phyloP scores from a whole-genome alignment of 352 stramenopile species.

The Globisporangium paddicum region DNA sequence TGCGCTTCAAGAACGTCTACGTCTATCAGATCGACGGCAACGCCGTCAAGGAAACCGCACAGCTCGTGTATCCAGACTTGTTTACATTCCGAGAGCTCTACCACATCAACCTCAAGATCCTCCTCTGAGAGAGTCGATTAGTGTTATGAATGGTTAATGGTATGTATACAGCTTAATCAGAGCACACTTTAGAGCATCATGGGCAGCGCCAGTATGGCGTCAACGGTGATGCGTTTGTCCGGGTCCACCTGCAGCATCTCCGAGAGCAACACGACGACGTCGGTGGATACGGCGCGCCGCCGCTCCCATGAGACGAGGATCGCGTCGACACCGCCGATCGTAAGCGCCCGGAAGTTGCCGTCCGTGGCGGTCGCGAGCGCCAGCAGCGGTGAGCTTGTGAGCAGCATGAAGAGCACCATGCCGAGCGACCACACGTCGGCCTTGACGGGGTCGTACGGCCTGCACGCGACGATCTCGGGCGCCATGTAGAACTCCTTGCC shows the following conservation, averaged over 20 bases:
- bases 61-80: too few species aligned
- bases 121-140: too few species aligned
- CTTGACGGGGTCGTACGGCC: slow-evolving; percentile 29
- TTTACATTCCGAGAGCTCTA: too few species aligned
- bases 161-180: too few species aligned
- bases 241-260: neutral
- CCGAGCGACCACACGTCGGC: slow-evolving; percentile 50
- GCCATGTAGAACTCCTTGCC: slow-evolving; percentile 24
- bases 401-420: slow-evolving; percentile 45
- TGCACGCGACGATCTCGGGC: slow-evolving; percentile 11
- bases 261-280: neutral
- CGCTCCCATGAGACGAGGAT: neutral
- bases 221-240: neutral
- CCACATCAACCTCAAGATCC: too few species aligned
- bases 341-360: neutral
- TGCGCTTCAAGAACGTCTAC: too few species aligned
- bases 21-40: too few species aligned
- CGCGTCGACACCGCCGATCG: neutral
- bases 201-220: neutral
- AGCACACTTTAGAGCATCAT: too few species aligned
- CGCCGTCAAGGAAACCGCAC: too few species aligned
- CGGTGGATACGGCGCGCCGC: neutral
- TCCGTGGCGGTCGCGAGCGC: neutral
- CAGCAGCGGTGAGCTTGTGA: slow-evolving; percentile 27
- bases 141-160: too few species aligned